Base-by-base conservation (phyloP, 805 yeast species). In the Kazachstania martiniae region DNA sequence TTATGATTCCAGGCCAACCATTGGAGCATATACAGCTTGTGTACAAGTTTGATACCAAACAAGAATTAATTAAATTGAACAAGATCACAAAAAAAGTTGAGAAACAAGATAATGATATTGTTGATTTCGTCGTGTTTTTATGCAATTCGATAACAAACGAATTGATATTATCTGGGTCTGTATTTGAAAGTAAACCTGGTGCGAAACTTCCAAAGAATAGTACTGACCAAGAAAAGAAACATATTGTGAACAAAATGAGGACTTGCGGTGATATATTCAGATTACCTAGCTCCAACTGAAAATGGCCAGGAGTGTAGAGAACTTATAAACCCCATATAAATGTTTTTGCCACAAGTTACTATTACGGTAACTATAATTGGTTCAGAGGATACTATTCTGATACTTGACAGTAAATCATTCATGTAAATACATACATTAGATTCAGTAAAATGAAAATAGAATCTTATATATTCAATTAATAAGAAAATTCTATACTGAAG, bases 21-120 rank as follows among this genome's bases (percentile, higher is more conserved):
- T 51, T 72, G 12, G 70, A 66, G 37, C 67, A 66, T 33, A 68
- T 75, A 31, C 83, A 77, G 56, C 57, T 76, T 8, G 68, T 73
- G 12, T 79, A 78, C 54, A 67, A 66, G 41, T 74, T 79, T 43
- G 66, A 75, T 41, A 75, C 84, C 3, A 62, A 60, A 27, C 87
- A 79, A 54, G 64, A 70, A 41, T 55, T 80, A 40, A 65, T 70
- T 32, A 65, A 63, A 36, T 56, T 70, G 31, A 63, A 68, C 40
- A 55, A 61, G 13, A 60, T 60, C 33, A 64, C 69, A 2, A 62
- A 63, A 6, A 59, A 63, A 28, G 66, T 65, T 6, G 67, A 65
- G 28, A 63, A 62, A 25, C 58, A 63, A 21, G 72, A 68, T 36
- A 66, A 73, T 34, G 70, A 71, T 37, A 68, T 79, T 22, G 59